These are phyloP conservation scores for Ustilago cynodontis DNA, from an alignment of 1,284 basidiomycete genomes.

Conservation along the genomic window DNA sequence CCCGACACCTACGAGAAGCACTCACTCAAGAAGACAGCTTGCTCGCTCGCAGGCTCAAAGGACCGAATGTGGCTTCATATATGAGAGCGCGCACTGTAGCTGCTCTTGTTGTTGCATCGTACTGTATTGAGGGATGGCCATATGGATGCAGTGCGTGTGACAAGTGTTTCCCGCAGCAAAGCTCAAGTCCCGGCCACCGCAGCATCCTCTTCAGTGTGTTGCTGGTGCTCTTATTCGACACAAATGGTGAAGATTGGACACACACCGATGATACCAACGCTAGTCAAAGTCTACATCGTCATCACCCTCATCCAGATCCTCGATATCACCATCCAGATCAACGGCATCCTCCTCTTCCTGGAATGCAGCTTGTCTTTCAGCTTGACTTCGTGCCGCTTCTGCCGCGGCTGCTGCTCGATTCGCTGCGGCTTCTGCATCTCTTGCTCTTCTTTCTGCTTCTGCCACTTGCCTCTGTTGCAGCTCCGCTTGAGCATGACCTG, in stretches of 20 bases:
- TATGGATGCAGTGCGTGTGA: background rate
- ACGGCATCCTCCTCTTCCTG: conserved; percentile 49
- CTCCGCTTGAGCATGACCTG: conserved; percentile 46
- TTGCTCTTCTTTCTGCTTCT: conserved; percentile 39
- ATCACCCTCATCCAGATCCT: conserved; percentile 56
- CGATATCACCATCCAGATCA: conserved; percentile 59
- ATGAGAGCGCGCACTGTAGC: background rate
- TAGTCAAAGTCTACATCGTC: conserved; percentile 53
- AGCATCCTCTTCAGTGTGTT: background rate
- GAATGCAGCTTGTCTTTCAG: conserved; percentile 42
- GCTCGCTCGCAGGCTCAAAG: background rate
- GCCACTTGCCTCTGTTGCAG: conserved; percentile 23
- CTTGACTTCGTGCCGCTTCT: conserved; percentile 37
- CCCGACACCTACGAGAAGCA: background rate
- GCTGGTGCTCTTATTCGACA: too few relatives aligned
- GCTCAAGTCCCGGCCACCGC: background rate
- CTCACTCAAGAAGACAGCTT: background rate
- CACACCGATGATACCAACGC: background rate
- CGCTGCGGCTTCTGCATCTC: conserved; percentile 46
- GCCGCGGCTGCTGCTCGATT: conserved; percentile 34
- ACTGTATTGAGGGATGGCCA: background rate
- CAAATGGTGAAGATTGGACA: background rate
- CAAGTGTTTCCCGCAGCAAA: background rate
- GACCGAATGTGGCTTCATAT: too few relatives aligned
- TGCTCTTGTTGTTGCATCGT: too few relatives aligned